Base-by-base conservation (phyloP, 2,329 filamentous ascomycete genomes). In the Madurella mycetomatis region DNA sequence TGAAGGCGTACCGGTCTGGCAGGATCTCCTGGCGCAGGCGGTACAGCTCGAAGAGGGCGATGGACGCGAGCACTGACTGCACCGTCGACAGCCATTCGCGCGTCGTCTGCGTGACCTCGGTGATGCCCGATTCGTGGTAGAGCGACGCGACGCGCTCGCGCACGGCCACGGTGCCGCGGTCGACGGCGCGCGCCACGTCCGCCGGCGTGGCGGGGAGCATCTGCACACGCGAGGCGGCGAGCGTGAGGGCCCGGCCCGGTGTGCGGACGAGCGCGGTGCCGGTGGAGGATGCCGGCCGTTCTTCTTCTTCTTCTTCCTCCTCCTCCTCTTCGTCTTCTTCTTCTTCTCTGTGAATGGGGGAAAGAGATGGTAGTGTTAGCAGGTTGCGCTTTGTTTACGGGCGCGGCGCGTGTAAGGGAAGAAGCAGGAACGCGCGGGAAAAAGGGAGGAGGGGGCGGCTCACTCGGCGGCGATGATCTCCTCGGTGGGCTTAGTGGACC, bases 191-290 rank as follows among this genome's bases (percentile, higher is more conserved):
- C 40, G 86, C 88, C 37, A 95, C 85, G 57, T 87, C 84, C 41
- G 88, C 85, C 5, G 91, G 91, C 1, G 90, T 91, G 9, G 90
- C 84, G 18, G 90, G 90, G 49, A 95, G 77, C 25, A 25, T 25
- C n/a, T 85, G 82, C 49, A 91, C 81, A 64, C 82, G 84, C 54
- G 76, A 70, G 55, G 80, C 70, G 56, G 82, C 78, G 48, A 81
- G 75, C 12, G 77, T 74, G 49, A 83, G 69, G 43, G 76, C 76
- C 63, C 79, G 80, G 19, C 71, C 74, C 15, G 79, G 76, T 50
- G 78, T 78, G 62, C 76, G 73, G 63, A 75, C 65, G 57, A 79
- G 64, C 61, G 80, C 72, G 49, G 73, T 72, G 41, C 46, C n/a
- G 17, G 43, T 43, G 37, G 49, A 18, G 40, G 57, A 19, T 17